Conservation (phyloP, 139 green algal genomes). For the Volvox reticuliferus region DNA sequence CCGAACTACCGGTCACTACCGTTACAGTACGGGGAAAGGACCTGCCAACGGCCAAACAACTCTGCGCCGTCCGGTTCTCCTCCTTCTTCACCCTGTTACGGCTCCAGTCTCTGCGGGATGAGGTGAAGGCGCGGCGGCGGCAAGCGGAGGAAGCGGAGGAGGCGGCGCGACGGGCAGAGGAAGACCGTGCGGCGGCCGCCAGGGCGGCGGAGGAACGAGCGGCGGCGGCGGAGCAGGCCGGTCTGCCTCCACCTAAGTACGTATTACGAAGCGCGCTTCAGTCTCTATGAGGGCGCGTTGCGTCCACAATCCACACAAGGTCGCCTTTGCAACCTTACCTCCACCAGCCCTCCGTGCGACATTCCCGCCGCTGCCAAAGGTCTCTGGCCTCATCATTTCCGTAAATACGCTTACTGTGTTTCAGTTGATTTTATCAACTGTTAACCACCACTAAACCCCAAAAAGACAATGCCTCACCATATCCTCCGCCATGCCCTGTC, state of each 20-base stretch:
- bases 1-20: no score
- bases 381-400: no score
- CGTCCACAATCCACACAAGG: no score
- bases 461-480: background rate
- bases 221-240: slow-evolving; percentile 41
- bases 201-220: slow-evolving; percentile 30
- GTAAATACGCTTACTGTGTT: no score
- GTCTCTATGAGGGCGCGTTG: no score
- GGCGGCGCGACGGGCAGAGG: background rate
- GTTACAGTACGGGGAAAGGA: no score
- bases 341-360: no score
- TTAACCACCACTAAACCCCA: no score
- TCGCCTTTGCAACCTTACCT: background rate
- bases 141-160: background rate
- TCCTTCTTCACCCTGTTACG: background rate
- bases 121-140: slow-evolving; percentile 14
- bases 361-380: no score
- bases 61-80: background rate
- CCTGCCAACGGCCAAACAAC: no score
- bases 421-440: no score
- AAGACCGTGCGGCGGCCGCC: background rate
- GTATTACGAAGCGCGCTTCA: background rate
- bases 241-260: slow-evolving; percentile 38
- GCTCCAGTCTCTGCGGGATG: slow-evolving; percentile 7
- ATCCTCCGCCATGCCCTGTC: background rate